Base-by-base conservation (phyloP, 805 yeast genomes). In the Wickerhamomyces strasburgensis region DNA sequence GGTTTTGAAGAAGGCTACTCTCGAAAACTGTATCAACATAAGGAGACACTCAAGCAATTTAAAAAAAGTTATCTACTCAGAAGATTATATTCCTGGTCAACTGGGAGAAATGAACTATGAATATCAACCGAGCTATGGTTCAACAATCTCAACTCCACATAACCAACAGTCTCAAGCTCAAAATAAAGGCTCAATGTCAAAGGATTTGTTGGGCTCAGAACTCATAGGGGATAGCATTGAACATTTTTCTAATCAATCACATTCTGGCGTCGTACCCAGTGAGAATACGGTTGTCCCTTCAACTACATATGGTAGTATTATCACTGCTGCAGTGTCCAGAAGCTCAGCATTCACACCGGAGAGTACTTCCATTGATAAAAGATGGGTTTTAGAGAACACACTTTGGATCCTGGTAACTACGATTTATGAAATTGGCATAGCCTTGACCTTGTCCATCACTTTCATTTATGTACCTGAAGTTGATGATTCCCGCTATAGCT, bases 391-490 rank as follows among this genome's bases (percentile, higher is more conserved):
- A n/a, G 48, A 44, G 35, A 44, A 44, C 32, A 17, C 40, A 3
- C 13, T 37, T n/a, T 39, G 49, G 47, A 40, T 50, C 21, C 19
- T 41, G 3, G 13, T 43, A 14, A 42, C 51, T 14, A 38, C 42
- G 32, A 17, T 48, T 2, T 46, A 49, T 13, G 56, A 52, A 33
- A 53, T 61, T 17, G 72, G 70, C 1, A 55, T 61, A 31, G 38
- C 62, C 2, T 46, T 64, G 18, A 42, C 64, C 3, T 40, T 62
- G 14, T 64, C 70, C 23, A 62, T 65, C 11, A 60, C 65, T 36
- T 65, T 65, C 56, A 62, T 65, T 27, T 67, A 62, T 43, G 63
- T 62, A 2, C 67, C 67, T 3, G 60, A 56, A 2, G 57, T 65
- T 29, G 48, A 49, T 13, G 47, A 59, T 26, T 49, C 56, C 3